Conservation (phyloP, 257 asterid genomes). For the Rauvolfia tetraphylla region DNA sequence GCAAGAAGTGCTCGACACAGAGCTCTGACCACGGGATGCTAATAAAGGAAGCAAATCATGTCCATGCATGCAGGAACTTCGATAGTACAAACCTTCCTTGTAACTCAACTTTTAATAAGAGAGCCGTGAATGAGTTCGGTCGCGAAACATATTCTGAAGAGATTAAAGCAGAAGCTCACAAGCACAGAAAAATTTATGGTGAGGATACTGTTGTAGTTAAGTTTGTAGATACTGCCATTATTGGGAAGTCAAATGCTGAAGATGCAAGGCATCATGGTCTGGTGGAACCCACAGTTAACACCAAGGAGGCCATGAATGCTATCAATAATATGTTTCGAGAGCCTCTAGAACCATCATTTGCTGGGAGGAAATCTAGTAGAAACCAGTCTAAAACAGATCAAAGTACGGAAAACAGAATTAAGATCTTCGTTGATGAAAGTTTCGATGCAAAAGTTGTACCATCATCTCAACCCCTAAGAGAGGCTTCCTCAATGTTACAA, state of each 20-base stretch:
- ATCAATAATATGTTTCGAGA: slow-evolving; percentile 76
- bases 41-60: slow-evolving; percentile 17
- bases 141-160: slow-evolving; percentile 12
- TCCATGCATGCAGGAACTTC: slow-evolving; percentile 2
- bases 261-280: slow-evolving; percentile 91
- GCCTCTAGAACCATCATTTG: slow-evolving; percentile 66
- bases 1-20: slow-evolving; percentile 25
- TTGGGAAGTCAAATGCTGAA: slow-evolving; percentile 66
- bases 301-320: slow-evolving; percentile 81
- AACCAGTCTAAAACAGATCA: slow-evolving; percentile 32
- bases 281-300: slow-evolving; percentile 84
- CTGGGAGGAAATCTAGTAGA: slow-evolving; percentile 28
- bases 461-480: slow-evolving; percentile 26
- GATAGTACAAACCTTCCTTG: slow-evolving; percentile 20
- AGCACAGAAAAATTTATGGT: slow-evolving; percentile 21
- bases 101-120: slow-evolving; percentile 23
- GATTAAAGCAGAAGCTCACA: slow-evolving; percentile 27
- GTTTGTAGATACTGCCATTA: slow-evolving; percentile 66
- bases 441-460: slow-evolving; percentile 24
- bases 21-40: slow-evolving; percentile 25
- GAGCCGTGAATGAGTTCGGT: slow-evolving; percentile 18
- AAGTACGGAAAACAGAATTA: slow-evolving; percentile 34
- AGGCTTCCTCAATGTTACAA: slow-evolving; percentile 24
- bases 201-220: slow-evolving; percentile 59
- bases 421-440: slow-evolving; percentile 45